Conservation (phyloP, 768 basidiomycete genomes). For the Leccinum uliginosum region DNA sequence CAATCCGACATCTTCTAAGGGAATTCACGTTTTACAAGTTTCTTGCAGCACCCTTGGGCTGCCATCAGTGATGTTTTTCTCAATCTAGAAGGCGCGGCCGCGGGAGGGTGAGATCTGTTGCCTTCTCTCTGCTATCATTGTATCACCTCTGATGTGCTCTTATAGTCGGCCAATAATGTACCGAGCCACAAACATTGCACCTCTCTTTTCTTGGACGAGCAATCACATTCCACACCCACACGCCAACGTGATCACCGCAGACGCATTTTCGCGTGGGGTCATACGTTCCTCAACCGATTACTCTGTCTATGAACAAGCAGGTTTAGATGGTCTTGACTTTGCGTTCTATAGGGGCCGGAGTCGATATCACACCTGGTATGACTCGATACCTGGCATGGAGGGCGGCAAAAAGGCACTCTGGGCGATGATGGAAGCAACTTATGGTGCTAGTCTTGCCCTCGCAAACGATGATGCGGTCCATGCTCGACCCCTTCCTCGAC, state of each 20-base stretch:
- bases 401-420: constrained; percentile 60
- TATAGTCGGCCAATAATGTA: constrained; percentile 71
- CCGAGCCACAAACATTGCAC: constrained; percentile 58
- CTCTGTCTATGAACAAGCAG: constrained; percentile 53
- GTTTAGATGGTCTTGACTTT: constrained; percentile 69
- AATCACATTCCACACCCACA: constrained; percentile 60
- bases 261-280: constrained; percentile 61
- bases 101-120: too few relatives aligned
- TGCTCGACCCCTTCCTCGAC: constrained; percentile 19
- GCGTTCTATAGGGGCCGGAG: constrained; percentile 76
- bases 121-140: background rate
- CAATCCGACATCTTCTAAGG: background rate
- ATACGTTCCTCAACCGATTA: constrained; percentile 74
- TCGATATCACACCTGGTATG: constrained; percentile 73
- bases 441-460: constrained; percentile 51
- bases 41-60: too few relatives aligned
- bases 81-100: too few relatives aligned
- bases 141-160: background rate
- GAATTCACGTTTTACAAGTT: too few relatives aligned
- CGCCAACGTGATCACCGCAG: constrained; percentile 63
- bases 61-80: too few relatives aligned
- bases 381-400: constrained; percentile 55
- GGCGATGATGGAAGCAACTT: constrained; percentile 72
- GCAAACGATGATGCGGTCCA: constrained; percentile 40
- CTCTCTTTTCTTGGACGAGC: constrained; percentile 48